Evolutionary conservation across 225 moss, liverwort and hornwort species (phyloP), one percentile per base, ranked within the genome.

Genomic region (Pseudoscleropodium purum): DNA sequence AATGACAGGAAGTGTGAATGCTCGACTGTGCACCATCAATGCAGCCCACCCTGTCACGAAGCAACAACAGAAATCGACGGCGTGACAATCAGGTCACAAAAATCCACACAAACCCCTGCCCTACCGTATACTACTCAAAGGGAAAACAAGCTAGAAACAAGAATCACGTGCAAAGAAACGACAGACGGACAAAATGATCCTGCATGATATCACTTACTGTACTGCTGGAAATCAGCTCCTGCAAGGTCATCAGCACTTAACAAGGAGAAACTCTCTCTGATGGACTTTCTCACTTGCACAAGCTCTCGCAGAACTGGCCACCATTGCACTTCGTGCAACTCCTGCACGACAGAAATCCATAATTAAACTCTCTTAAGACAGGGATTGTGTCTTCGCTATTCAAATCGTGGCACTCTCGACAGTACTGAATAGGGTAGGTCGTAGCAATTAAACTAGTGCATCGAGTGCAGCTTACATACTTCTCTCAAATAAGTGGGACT

Each of bases 1-100:
- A 86, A 92, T 89, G 68, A 98, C 97, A 75, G 98, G 98, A 78
- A 97, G 96, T 80, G 98, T 98, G 84, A 98, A 98, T 90, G 98
- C 98, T 91, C 98, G 95, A 91, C 98, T 98, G 84, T 98, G 98
- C 67, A 97, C 96, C 96, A 98, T 98, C 69, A 97, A 89, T 30
- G 94, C 95, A 90, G 98, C 96, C 98, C 98, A 98, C 87, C 96
- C 97, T 98, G 92, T 91, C 89, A 88, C 24, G 83, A 68, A 66
- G 69, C 56, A 66, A 63, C 39, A 81, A 91, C 85, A 88, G 51
- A 47, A 86, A 63, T 60, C 47, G 64, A 75, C 74, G 74, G 77
- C 51, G 90, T 54, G 68, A 73, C 39, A 88, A 80, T 37, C 47
- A 81, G 75, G 37, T 82, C 88, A 57, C 29, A 82, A 62, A 79